phyloP scores from a whole-genome alignment of 176 grass and related monocot species.

The Bromus sterilis region DNA sequence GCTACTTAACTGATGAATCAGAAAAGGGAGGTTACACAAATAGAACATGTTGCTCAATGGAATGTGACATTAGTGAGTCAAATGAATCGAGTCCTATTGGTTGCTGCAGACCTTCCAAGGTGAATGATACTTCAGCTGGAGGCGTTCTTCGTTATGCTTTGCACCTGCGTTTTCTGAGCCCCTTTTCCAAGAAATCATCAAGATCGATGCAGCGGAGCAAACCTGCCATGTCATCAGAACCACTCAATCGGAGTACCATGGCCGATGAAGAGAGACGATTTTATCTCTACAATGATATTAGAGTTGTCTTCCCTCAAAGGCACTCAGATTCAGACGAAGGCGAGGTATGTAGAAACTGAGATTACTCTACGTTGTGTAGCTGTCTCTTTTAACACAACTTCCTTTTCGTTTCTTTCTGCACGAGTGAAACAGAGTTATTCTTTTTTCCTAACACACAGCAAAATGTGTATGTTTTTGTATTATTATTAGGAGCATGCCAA shows the following conservation, averaged over 20 bases:
- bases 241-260: neutral
- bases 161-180: conserved; percentile 85
- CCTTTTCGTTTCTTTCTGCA: neutral
- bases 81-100: neutral
- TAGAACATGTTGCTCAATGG: conserved; percentile 19
- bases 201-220: conserved; percentile 59
- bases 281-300: conserved; percentile 94
- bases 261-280: conserved; percentile 51
- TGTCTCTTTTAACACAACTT: neutral
- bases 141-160: conserved; percentile 86
- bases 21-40: conserved; percentile 5
- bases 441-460: neutral
- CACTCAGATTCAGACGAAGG: conserved; percentile 94
- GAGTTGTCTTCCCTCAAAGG: conserved; percentile 93
- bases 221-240: conserved; percentile 48
- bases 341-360: conserved; percentile 51
- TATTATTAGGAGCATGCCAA: too few species aligned
- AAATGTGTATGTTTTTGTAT: neutral
- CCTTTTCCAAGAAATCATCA: conserved; percentile 43
- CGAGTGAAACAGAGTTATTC: neutral
- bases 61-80: conserved; percentile 19
- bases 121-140: conserved; percentile 53
- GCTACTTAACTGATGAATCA: neutral
- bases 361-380: neutral
- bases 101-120: conserved; percentile 41